Evolutionary conservation across 2,329 filamentous ascomycete genomes (phyloP).

Genomic region (Ceratocystis colombiana): DNA sequence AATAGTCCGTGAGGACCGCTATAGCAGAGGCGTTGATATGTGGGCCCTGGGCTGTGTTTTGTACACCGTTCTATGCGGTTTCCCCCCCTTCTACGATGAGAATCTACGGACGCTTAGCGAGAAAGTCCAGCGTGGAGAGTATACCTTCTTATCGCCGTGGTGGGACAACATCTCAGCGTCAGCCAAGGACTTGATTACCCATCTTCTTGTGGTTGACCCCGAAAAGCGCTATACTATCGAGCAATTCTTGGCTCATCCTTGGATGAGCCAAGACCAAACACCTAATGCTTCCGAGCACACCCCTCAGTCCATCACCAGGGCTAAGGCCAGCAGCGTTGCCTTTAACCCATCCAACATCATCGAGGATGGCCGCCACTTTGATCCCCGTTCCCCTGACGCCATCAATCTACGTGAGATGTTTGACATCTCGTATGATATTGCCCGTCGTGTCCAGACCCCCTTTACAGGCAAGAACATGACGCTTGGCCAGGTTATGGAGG

Average conservation of each 20-base stretch:
- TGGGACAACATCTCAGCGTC: conserved; percentile 98
- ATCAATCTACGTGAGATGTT: conserved; percentile 96
- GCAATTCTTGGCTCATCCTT: conserved; percentile 89
- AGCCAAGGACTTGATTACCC: conserved; percentile 86
- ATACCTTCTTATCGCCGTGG: conserved; percentile 96
- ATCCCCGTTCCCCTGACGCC: conserved; percentile 90
- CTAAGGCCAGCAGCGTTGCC: conserved; percentile 32
- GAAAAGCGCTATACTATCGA: conserved; percentile 89
- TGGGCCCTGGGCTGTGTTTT: conserved; percentile 96
- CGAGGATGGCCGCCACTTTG: conserved; percentile 59
- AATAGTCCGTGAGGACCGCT: conserved; percentile 97
- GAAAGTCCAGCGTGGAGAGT: conserved; percentile 93
- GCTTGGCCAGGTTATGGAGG: conserved; percentile 59
- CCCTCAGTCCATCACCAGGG: conserved; percentile 36
- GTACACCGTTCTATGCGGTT: conserved; percentile 92
- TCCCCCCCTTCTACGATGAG: conserved; percentile 97
- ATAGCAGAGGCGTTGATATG: conserved; percentile 99
- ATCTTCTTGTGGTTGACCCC: conserved; percentile 87
- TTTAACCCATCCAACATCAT: conserved; percentile 48
- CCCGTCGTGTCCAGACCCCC: conserved; percentile 88
- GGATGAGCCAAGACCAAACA: conserved; percentile 61
- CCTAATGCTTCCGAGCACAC: background rate
- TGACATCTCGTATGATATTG: conserved; percentile 95
- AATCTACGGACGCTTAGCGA: conserved; percentile 94
- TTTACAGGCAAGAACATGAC: conserved; percentile 77